phyloP scores from a whole-genome alignment of 768 basidiomycete genomes.

The Tulasnella sp. region DNA sequence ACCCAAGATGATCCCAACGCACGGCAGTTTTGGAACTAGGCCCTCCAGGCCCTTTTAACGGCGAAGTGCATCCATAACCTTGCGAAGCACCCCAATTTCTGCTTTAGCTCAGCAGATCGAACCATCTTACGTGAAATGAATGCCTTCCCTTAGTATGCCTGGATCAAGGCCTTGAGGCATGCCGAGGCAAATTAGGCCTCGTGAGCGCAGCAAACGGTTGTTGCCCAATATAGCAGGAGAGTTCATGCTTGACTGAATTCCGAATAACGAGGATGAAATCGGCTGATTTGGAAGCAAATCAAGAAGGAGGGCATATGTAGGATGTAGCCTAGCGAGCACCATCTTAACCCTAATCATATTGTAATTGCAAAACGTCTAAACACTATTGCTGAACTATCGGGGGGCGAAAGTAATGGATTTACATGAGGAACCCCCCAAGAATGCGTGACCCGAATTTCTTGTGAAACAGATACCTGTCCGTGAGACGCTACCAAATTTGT shows the following conservation, averaged over 20 bases:
- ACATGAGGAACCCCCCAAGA: no score
- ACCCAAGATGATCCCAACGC: not conserved
- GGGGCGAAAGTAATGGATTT: not conserved
- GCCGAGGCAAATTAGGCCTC: not conserved
- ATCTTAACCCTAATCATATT: not conserved
- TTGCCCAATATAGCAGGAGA: not conserved
- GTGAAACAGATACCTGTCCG: no score
- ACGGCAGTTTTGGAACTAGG: not conserved
- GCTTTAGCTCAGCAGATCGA: not conserved
- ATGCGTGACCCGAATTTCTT: no score
- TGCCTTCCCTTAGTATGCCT: not conserved
- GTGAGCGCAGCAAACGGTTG: not conserved
- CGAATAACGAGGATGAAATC: not conserved
- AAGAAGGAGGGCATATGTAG: no score
- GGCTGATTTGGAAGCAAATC: no score
- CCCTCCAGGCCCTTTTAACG: not conserved
- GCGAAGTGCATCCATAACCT: not conserved
- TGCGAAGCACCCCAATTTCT: not conserved
- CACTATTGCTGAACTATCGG: not conserved
- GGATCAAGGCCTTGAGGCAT: conserved; percentile 2
- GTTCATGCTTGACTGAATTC: not conserved
- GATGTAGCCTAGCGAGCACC: not conserved
- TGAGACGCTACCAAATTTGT: no score
- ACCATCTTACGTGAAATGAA: not conserved
- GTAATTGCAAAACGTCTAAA: no score